phyloP scores from a whole-genome alignment of 139 green algal genomes.

The Deuterostichococcus epilithicus region DNA sequence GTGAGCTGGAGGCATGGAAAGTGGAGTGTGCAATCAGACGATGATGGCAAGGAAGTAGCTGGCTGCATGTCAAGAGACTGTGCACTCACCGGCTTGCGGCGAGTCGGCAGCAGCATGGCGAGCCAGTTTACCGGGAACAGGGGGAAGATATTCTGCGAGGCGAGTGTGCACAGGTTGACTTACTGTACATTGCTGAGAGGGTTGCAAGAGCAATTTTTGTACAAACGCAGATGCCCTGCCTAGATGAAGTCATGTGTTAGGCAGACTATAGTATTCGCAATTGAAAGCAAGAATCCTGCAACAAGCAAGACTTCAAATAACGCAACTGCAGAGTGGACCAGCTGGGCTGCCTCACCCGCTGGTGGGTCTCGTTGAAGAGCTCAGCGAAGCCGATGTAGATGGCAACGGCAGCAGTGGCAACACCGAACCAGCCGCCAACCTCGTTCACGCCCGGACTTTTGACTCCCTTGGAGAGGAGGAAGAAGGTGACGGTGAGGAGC shows the following conservation, averaged over 20 bases:
- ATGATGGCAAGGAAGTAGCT: too few relatives aligned
- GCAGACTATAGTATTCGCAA: too few relatives aligned
- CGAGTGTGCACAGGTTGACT: too few relatives aligned
- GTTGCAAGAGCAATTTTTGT: too few relatives aligned
- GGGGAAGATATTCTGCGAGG: not conserved
- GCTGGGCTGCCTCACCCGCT: not conserved
- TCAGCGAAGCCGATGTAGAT: slow-evolving; percentile 60
- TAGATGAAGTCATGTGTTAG: too few relatives aligned
- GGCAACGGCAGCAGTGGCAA: slow-evolving; percentile 49
- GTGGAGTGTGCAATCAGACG: too few relatives aligned
- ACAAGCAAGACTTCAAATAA: too few relatives aligned
- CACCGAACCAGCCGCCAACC: slow-evolving; percentile 55
- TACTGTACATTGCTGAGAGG: not conserved
- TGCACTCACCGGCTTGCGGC: not conserved
- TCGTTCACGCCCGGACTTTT: slow-evolving; percentile 15
- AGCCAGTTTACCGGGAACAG: not conserved
- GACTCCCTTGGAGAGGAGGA: slow-evolving; percentile 46
- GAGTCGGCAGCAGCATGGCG: not conserved
- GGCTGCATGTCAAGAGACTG: too few relatives aligned
- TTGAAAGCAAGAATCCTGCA: too few relatives aligned
- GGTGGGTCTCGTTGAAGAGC: slow-evolving; percentile 41
- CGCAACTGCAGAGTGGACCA: too few relatives aligned
- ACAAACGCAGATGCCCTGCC: too few relatives aligned
- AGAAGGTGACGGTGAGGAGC: slow-evolving; percentile 54
- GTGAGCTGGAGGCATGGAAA: too few relatives aligned